These are phyloP conservation scores for Sordaria brevicollis DNA, from an alignment of 495 filamentous ascomycete species.

Conservation along the genomic window DNA sequence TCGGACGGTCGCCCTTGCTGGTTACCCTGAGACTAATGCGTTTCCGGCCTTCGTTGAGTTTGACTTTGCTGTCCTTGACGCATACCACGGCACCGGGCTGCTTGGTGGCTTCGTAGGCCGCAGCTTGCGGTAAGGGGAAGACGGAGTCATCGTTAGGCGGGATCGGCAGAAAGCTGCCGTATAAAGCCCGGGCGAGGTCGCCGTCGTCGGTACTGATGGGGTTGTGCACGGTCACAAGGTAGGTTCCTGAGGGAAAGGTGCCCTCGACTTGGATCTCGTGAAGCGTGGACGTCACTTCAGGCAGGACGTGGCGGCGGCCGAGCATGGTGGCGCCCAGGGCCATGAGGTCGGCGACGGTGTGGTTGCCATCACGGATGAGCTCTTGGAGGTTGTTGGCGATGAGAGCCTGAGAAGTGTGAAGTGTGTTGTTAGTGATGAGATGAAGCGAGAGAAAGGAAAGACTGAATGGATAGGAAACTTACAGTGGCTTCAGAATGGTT, in stretches of 20 bases:
- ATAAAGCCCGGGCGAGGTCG: conserved; percentile 73
- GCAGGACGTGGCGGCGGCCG: conserved; percentile 85
- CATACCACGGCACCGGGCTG: conserved; percentile 73
- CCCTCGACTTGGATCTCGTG: conserved; percentile 87
- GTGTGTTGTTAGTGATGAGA: conserved; percentile 4
- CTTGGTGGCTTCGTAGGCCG: conserved; percentile 51
- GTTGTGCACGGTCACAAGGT: conserved; percentile 89
- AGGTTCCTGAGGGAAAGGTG: conserved; percentile 83
- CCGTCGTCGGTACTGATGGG: conserved; percentile 84
- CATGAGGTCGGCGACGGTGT: conserved; percentile 91
- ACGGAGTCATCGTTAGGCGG: conserved; percentile 42
- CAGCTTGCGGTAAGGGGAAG: conserved; percentile 51
- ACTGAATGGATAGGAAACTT: conserved; percentile 23
- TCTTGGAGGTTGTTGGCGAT: conserved; percentile 89
- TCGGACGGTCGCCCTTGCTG: conserved; percentile 82
- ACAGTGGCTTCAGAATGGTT: conserved; percentile 90
- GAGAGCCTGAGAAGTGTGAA: conserved; percentile 56
- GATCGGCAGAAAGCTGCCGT: conserved; percentile 85
- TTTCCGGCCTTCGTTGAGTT: conserved; percentile 64
- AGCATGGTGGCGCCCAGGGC: conserved; percentile 82
- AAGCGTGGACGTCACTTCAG: conserved; percentile 66
- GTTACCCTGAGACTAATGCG: conserved; percentile 66
- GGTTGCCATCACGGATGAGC: conserved; percentile 93
- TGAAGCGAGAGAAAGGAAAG: not conserved
- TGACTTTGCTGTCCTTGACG: conserved; percentile 54